Evolutionary conservation across 2,329 filamentous ascomycete species (phyloP), one percentile per base, ranked within the genome.

Genomic region (Sphaceloma murrayae): DNA sequence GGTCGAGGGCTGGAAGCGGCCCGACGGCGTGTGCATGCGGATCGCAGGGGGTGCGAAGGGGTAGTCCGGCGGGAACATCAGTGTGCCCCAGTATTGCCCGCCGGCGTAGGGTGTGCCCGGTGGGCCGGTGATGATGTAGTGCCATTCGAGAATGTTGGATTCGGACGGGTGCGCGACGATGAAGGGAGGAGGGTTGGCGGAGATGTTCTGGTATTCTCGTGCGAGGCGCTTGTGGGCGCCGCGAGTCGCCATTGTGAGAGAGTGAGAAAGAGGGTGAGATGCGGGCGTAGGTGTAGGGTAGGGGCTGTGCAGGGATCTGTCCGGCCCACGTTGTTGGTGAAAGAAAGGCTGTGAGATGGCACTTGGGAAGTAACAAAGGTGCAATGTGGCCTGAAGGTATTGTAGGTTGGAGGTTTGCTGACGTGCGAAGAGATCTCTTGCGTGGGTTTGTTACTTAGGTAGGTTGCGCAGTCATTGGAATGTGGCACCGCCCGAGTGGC

Each of bases 21-120:
- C 91, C 9, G 82, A 89, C 1, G 91, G 91, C 0, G 91, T 98
- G 70, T 96, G 91, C 91, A 98, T 98, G 59, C 89, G 86, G 64
- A 98, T 98, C 2, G 91, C 87, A 3, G 91, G 91, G 22, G 91
- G 91, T 9, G 88, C 89, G 65, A 95, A 98, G 18, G 91, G 91
- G 62, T 98, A 98, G 69, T 95, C 88, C 6, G 88, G 77, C 11
- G 91, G 91, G 64, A 98, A 98, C 52, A 93, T 80, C 40, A 98
- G 73, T 1, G 89, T 95, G 36, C 91, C 91, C 91, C 91, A 98
- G 70, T 96, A 98, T 64, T 98, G 91, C 34, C 91, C 91, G 58
- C 81, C 80, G 56, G 93, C 78, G 62, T 98, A 98, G 2, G 91
- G 89, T 1, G 91, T 98, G 48, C 88, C 78, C 49, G 93, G 87